Conservation (phyloP, 164 flowering plant genomes). For the Chloranthus sessilifolius region DNA sequence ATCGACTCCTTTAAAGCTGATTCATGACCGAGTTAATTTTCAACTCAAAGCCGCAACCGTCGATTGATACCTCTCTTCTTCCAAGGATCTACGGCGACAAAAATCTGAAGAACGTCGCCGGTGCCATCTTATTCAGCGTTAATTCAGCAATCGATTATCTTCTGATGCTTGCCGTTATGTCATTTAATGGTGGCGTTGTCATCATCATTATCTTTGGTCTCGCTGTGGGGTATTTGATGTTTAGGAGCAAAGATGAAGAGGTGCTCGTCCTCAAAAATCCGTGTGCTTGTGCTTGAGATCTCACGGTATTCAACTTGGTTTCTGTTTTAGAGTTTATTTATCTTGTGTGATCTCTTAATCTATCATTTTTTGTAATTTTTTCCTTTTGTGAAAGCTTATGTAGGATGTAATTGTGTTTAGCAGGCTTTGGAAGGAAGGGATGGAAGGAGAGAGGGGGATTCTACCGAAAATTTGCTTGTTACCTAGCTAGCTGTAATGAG, state of each 20-base stretch:
- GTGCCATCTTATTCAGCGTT: constrained; percentile 41
- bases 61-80: constrained; percentile 19
- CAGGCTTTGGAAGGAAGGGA: too few relatives aligned
- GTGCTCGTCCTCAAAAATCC: constrained; percentile 29
- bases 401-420: too few relatives aligned
- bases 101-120: constrained; percentile 17
- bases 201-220: constrained; percentile 61
- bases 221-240: constrained; percentile 44
- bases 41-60: not conserved
- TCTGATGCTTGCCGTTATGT: constrained; percentile 80
- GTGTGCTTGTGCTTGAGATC: constrained; percentile 60
- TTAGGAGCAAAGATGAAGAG: constrained; percentile 36
- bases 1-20: constrained; percentile 48
- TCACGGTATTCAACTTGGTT: too few relatives aligned
- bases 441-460: too few relatives aligned
- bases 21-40: constrained; percentile 30
- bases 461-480: too few relatives aligned
- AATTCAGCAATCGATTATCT: constrained; percentile 71
- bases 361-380: too few relatives aligned
- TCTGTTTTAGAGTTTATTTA: too few relatives aligned
- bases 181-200: constrained; percentile 70
- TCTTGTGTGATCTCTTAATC: too few relatives aligned
- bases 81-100: constrained; percentile 1
- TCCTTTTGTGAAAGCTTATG: too few relatives aligned
- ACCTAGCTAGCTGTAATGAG: too few relatives aligned